Percentiles rank a stretch among this genome's conserved stretches.
Evolutionary conservation across 2,329 filamentous ascomycete genomes (phyloP).

Genomic region (Penicillium vulpinum): DNA sequence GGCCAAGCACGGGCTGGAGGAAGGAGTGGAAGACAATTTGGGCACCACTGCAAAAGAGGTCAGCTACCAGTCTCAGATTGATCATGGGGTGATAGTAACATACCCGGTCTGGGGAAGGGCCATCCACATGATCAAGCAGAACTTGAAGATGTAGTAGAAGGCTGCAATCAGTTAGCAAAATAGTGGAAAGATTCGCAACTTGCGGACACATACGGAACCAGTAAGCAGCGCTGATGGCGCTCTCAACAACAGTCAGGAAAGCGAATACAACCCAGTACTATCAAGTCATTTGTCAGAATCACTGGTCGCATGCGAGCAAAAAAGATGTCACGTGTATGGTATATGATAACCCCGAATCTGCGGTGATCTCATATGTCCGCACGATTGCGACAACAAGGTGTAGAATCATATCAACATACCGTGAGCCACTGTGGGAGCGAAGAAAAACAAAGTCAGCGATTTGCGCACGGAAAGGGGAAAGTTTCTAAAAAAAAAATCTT

Average conservation of each 20-base stretch:
- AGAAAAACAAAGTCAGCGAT: constrained; percentile 20
- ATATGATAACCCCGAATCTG: constrained; percentile 14
- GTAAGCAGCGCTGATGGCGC: constrained; percentile 65
- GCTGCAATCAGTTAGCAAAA: constrained; percentile 46
- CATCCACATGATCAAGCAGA: constrained; percentile 95
- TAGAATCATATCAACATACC: constrained; percentile 40
- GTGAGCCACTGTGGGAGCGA: constrained; percentile 57
- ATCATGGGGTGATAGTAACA: constrained; percentile 40
- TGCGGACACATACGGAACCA: constrained; percentile 60
- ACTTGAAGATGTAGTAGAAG: constrained; percentile 99
- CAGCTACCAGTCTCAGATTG: background rate
- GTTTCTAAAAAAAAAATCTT: constrained; percentile 28
- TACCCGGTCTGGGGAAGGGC: constrained; percentile 92
- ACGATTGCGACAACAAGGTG: constrained; percentile 7
- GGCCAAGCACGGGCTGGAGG: constrained; percentile 84
- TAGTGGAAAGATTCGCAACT: background rate
- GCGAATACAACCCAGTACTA: constrained; percentile 70
- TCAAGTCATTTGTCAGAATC: constrained; percentile 13
- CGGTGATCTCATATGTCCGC: constrained; percentile 10
- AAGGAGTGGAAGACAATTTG: constrained; percentile 97
- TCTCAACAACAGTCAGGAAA: constrained; percentile 66
- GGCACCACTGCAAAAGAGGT: constrained; percentile 66
- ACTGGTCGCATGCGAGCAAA: background rate
- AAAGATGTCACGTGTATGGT: constrained; percentile 28
- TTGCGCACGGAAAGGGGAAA: background rate